Percentiles rank a stretch among this genome's conserved stretches.
Evolutionary conservation across 2,329 filamentous ascomycete genomes (phyloP).

Genomic region (Pseudocercospora crystallina): DNA sequence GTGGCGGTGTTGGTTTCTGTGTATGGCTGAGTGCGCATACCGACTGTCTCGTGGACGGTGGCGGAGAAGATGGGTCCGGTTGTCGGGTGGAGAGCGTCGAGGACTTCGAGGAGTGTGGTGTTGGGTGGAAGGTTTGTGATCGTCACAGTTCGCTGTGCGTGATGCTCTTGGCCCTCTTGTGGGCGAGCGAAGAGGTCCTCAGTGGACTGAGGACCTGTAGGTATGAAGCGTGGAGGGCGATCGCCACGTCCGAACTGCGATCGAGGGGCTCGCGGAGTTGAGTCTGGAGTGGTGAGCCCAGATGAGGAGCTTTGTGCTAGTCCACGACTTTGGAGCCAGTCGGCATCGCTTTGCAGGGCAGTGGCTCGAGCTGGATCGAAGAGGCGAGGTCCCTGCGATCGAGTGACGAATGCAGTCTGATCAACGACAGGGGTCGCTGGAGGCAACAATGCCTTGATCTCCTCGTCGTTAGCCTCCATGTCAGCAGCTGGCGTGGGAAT

Average conservation of each 20-base stretch:
- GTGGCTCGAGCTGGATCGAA: no score
- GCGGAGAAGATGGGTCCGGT: constrained; percentile 23
- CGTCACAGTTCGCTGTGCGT: constrained; percentile 21
- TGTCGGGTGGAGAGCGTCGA: constrained; percentile 18
- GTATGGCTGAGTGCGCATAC: constrained; percentile 21
- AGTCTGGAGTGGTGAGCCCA: neutral
- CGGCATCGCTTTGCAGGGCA: no score
- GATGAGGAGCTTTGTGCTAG: no score
- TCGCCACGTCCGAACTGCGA: neutral
- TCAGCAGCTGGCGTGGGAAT: no score
- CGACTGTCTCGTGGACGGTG: constrained; percentile 17
- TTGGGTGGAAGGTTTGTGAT: constrained; percentile 24
- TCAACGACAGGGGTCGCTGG: neutral
- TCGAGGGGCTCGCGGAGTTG: neutral
- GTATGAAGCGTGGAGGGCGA: neutral
- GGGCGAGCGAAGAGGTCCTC: constrained; percentile 11
- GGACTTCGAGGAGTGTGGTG: constrained; percentile 22
- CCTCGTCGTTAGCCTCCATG: no score
- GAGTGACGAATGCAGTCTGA: no score
- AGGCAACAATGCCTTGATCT: neutral
- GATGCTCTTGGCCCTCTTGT: neutral
- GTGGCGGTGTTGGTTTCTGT: constrained; percentile 21
- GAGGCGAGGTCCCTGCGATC: no score
- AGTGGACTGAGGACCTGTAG: constrained; percentile 1
- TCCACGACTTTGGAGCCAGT: no score